phyloP scores from a whole-genome alignment of 108 stramenopile genomes.

The Nitzschia sp. region DNA sequence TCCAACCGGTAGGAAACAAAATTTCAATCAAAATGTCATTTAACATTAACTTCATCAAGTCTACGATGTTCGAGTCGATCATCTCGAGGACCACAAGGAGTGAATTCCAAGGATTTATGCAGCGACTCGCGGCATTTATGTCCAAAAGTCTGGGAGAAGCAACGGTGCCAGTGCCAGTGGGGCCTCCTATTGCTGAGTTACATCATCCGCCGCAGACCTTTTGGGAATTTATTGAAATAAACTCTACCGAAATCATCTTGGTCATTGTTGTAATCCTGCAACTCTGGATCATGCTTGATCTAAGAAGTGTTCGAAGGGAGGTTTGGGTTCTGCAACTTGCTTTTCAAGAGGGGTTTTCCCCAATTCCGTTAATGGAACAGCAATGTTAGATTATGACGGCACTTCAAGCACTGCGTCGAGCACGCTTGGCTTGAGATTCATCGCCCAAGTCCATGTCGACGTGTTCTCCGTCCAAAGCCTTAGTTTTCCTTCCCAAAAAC shows the following conservation, averaged over 20 bases:
- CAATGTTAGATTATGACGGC: background rate
- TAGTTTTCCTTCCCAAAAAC: constrained; percentile 38
- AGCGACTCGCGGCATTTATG: constrained; percentile 29
- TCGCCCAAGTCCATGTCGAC: background rate
- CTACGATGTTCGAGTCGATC: constrained; percentile 70
- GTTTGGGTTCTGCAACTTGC: background rate
- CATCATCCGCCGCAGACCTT: background rate
- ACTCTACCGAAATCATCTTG: background rate
- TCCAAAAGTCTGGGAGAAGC: constrained; percentile 12
- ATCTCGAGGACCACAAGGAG: constrained; percentile 60
- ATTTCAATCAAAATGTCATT: constrained; percentile 47
- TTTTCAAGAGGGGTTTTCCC: background rate
- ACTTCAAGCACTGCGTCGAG: constrained; percentile 5
- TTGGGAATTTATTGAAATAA: background rate
- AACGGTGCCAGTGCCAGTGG: background rate
- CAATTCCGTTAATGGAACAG: background rate
- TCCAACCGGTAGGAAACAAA: constrained; percentile 36
- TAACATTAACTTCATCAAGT: constrained; percentile 72
- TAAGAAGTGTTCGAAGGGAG: constrained; percentile 2
- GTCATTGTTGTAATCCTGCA: constrained; percentile 16
- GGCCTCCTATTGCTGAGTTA: background rate
- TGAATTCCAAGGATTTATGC: constrained; percentile 64
- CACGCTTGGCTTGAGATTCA: constrained; percentile 21
- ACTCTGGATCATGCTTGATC: constrained; percentile 12
- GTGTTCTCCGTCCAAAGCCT: constrained; percentile 9